phyloP scores from a whole-genome alignment of 73 alveolate species.

The Paramecium pentaurelia region DNA sequence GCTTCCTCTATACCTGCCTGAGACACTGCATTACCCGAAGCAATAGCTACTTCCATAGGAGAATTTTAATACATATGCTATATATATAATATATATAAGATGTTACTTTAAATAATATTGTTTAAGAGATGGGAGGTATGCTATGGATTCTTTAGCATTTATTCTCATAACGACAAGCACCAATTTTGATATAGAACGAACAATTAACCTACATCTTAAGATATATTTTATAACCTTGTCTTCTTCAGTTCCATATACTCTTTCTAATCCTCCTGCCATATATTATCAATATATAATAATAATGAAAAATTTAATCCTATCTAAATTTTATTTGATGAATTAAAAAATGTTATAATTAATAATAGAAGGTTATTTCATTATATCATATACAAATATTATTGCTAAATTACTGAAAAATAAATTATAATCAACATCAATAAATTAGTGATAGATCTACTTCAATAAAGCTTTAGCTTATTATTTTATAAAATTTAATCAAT shows the following conservation, averaged over 20 bases:
- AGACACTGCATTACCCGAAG: conserved; percentile 77
- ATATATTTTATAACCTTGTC: conserved; percentile 74
- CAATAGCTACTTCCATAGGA: conserved; percentile 81
- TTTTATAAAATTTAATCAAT: neutral
- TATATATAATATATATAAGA: neutral
- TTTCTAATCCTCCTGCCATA: conserved; percentile 95
- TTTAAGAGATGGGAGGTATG: conserved; percentile 96
- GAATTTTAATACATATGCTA: conserved; percentile 96
- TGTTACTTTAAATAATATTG: conserved; percentile 78
- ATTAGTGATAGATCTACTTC: neutral
- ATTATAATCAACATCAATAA: neutral
- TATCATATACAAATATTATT: neutral
- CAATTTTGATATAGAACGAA: conserved; percentile 99
- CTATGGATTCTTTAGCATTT: conserved; percentile 98
- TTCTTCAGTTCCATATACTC: conserved; percentile 99
- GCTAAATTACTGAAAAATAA: neutral
- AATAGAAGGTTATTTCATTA: neutral
- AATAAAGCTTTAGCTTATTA: neutral
- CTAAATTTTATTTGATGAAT: neutral
- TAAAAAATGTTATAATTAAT: neutral
- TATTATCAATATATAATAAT: conserved; percentile 17
- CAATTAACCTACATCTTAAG: conserved; percentile 88
- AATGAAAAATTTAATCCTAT: neutral
- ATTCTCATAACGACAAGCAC: conserved; percentile 99
- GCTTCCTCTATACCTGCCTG: conserved; percentile 89